Percentiles rank a stretch among this genome's conserved stretches.
phyloP scores from a whole-genome alignment of 2,329 filamentous ascomycete species.

The Microcyclospora pomicola region DNA sequence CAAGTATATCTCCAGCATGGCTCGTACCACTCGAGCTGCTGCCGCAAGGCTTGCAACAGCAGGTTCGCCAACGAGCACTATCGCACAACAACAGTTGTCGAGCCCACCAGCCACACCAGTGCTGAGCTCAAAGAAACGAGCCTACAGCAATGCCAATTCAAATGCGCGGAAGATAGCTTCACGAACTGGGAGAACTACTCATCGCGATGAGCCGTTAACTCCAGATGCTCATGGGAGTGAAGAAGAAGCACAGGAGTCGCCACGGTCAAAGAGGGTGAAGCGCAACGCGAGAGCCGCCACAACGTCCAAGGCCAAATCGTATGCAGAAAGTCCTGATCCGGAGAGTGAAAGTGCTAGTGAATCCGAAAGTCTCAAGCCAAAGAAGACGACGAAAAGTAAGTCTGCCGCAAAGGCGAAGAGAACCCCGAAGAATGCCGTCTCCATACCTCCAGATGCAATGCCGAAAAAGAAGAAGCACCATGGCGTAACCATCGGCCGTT shows the following conservation, averaged over 20 bases:
- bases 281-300: conserved; percentile 3
- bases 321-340: neutral
- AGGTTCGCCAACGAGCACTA: neutral
- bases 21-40: conserved; percentile 14
- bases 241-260: too few relatives aligned
- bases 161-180: neutral
- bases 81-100: conserved; percentile 26
- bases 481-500: conserved; percentile 33
- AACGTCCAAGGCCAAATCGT: conserved; percentile 1
- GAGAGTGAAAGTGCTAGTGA: neutral
- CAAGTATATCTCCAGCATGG: conserved; percentile 8
- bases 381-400: conserved; percentile 4
- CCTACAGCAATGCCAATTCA: conserved; percentile 3
- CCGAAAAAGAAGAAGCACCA: conserved; percentile 31
- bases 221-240: too few relatives aligned
- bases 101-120: conserved; percentile 29
- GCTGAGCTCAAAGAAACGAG: conserved; percentile 17
- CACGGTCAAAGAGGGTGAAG: too few relatives aligned
- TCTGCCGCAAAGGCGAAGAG: conserved; percentile 3
- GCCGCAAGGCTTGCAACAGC: conserved; percentile 6
- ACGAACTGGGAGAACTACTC: too few relatives aligned
- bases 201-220: too few relatives aligned
- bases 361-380: conserved; percentile 10
- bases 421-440: neutral
- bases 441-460: conserved; percentile 5